Evolutionary conservation across 2,329 filamentous ascomycete species (phyloP), one percentile per base, ranked within the genome.

Genomic region (Colletotrichum orchidophilum): DNA sequence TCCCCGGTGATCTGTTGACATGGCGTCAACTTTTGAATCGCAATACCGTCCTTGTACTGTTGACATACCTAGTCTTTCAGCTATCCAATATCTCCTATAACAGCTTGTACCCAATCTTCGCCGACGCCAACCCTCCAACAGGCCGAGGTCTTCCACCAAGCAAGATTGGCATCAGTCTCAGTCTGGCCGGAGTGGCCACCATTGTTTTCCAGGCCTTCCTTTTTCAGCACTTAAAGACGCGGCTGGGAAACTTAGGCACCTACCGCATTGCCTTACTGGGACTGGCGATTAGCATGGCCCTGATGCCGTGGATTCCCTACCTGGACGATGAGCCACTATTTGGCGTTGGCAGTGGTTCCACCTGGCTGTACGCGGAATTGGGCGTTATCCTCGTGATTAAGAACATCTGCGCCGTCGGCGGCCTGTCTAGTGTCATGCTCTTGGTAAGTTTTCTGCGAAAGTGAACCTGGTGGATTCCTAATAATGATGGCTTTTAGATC

Each of bases 71-170:
- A 53, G 92, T 98, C 60, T 99, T 98, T 78, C 95, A 98, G 77
- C 87, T 99, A 5, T 92, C 93, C 72, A 98, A 98, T 80, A 94
- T 98, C 74, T 95, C 94, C 3, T 99, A 95, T 87, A 98, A 97
- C 81, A 96, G 94, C 21, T 85, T 99, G 0, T 99, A 97, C 77
- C 96, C 96, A 1, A 96, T 98, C 64, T 99, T 98, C 76, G 94
- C 92, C 0, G 91, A 95, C 65, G 91, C 93, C 0, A 81, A 88
- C 0, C 86, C 91, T 0, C 96, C 96, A 0, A 92, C 91, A 0
- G 96, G 96, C 21, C 92, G 96, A 50, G 86, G 87, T 1, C 85
- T 98, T 3, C 88, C 88, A 0, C 94, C 96, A 0, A 88, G 90
- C 67, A 94, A 93, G 71, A 97, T 98, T 54, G 96, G 96, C 0